Percentiles rank a stretch among this genome's conserved stretches.
Conservation (phyloP, 2,329 filamentous ascomycete species). For the Colletotrichum camelliae region DNA sequence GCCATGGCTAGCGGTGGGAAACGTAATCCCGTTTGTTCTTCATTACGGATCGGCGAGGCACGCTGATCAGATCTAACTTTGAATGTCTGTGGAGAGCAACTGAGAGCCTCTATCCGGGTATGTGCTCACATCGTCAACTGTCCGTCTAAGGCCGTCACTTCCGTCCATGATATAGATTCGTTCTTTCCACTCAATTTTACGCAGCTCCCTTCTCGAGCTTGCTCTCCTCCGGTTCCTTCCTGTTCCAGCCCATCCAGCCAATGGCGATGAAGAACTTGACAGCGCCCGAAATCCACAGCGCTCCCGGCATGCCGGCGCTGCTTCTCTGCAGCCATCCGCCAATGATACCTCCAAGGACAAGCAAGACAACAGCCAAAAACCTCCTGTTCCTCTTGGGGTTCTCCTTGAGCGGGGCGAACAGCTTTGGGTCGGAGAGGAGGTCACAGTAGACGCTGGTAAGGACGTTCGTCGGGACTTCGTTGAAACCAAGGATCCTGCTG, state of each 20-base stretch:
- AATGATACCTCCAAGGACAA: constrained; percentile 51
- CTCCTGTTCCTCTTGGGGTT: constrained; percentile 58
- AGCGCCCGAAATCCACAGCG: constrained; percentile 50
- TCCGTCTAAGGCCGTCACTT: neutral
- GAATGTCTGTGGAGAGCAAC: neutral
- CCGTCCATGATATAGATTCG: neutral
- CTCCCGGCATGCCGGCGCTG: constrained; percentile 41
- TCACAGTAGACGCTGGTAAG: constrained; percentile 61
- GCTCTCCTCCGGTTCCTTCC: constrained; percentile 21
- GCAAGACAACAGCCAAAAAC: constrained; percentile 46
- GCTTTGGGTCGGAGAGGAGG: constrained; percentile 53
- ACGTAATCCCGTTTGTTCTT: neutral
- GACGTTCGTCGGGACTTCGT: constrained; percentile 60
- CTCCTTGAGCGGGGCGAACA: constrained; percentile 42
- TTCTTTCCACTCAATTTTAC: neutral
- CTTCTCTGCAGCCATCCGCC: constrained; percentile 55
- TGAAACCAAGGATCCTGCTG: constrained; percentile 53
- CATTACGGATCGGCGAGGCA: neutral
- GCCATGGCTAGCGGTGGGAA: neutral
- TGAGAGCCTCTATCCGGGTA: neutral
- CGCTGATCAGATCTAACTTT: neutral
- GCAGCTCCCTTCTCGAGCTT: constrained; percentile 15
- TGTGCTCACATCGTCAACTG: neutral
- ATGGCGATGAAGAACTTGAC: constrained; percentile 47
- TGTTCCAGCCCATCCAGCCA: constrained; percentile 38